Evolutionary conservation across 129 eudicot species (phyloP), one percentile per base, ranked within the genome.

Genomic region (Deinandra increscens): DNA sequence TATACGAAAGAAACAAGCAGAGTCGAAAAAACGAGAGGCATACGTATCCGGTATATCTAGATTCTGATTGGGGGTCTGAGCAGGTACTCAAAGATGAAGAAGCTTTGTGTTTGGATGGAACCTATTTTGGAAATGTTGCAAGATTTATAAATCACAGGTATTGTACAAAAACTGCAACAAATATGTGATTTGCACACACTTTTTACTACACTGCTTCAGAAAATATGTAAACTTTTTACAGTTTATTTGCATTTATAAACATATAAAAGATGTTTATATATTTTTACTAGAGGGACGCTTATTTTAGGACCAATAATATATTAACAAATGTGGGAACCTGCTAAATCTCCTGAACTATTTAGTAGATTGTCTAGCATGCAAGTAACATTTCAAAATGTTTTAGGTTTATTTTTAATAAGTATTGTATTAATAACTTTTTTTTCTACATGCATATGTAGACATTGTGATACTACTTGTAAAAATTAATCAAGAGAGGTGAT

Each of bases 111-210:
- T 68, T 91, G 83, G 97, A 91, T 79, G 97, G 88, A 7, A 88
- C 97, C 11, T 20, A 63, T 68, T 85, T 56, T 69, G 97, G 97
- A 37, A 91, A 91, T 75, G 87, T 88, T 41, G 93, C 83, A 51
- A 79, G 97, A 72, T 91, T 91, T 72, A 86, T 91, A 14, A 91
- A 91, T 76, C 97, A 91, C 69, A 87, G 88, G 97, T 84, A 36
- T 63, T 61, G 55, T 29, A 56, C 67, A 44, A 31, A 58, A 26
- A 23, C 13, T 9, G 9, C 17, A 31, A 31, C 64, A 29, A 60
- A 36, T 33, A n/a, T 60, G 66, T 60, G 44, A 60, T 60, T 60
- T 60, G 6, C 44, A 1, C 36, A 10, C 66, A 14, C 34, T 60
- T 59, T 29, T 59, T 59, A 7, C 42, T 59, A 59, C 11, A 6